Evolutionary conservation across 1,284 basidiomycete species (phyloP), one percentile per base, ranked within the genome.

Genomic region (Pseudozyma tsukubaensis): DNA sequence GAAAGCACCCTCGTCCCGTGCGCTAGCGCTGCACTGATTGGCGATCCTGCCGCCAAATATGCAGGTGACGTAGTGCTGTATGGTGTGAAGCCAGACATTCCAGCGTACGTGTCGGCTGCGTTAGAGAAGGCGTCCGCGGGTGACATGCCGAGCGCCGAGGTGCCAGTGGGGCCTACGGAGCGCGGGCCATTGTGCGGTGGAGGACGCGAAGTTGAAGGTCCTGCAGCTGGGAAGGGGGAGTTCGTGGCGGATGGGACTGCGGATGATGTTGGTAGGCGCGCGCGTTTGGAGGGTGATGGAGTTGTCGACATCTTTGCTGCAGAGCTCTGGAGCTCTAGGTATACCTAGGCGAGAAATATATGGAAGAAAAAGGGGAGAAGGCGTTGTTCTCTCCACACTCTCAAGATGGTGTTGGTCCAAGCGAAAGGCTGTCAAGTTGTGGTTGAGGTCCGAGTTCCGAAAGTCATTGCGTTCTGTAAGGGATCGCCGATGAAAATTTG

Each of bases 11-110:
- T 29, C 1, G 57, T 48, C 0, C 71, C 71, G 40, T 73, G 65
- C 4, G 60, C 59, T 8, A 73, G 65, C 2, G 71, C 71, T 4
- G 71, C 55, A 16, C 48, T 57, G 50, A 73, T 57, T 0, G 71
- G 71, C 1, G 57, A 61, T 4, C 59, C 64, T 6, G 62, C 68
- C 11, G 66, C 37, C 1, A 51, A 18, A 19, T 72, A 67, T 1
- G 70, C 70, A n/a, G 70, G 70, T 0, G 70, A 72, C 9, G 70
- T 72, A 48, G 63, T 54, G 44, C 34, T 47, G 60, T 66, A 72
- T 0, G 69, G 69, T 10, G 67, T 70, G 45, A 63, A 51, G 1
- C 56, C 60, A 0, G 57, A 34, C 14, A 71, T 45, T 29, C 19
- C 39, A 19, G 56, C 57, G 4, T 18, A 24, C 13, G 61, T 64